Percentiles rank a stretch among this genome's conserved stretches.
Conservation (phyloP, 768 basidiomycete genomes). For the Mrakia blollopis region DNA sequence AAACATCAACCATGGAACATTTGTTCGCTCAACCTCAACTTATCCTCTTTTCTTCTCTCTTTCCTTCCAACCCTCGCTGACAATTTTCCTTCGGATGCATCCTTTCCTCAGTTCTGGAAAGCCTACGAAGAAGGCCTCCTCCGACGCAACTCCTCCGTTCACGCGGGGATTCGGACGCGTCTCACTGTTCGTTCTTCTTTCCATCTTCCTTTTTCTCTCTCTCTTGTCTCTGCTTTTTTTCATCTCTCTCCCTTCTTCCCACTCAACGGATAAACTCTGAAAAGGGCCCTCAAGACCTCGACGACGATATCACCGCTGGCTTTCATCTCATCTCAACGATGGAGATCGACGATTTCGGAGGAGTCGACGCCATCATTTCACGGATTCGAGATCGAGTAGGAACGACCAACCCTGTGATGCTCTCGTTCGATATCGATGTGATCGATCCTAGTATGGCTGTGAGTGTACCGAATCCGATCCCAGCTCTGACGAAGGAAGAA, state of each 20-base stretch:
- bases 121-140: conserved; percentile 74
- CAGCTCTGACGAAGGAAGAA: too few species aligned
- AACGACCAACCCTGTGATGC: conserved; percentile 59
- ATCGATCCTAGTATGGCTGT: conserved; percentile 40
- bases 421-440: conserved; percentile 47
- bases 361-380: conserved; percentile 62
- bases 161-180: conserved; percentile 80
- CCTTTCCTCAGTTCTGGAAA: conserved; percentile 53
- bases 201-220: conserved; percentile 34
- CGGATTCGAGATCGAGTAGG: conserved; percentile 70
- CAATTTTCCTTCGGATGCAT: neutral
- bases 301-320: conserved; percentile 65
- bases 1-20: conserved; percentile 71
- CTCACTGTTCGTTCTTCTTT: conserved; percentile 49
- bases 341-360: conserved; percentile 70
- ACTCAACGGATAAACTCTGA: too few species aligned
- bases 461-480: too few species aligned
- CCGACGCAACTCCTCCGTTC: conserved; percentile 61
- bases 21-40: conserved; percentile 40
- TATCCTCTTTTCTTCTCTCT: neutral
- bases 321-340: conserved; percentile 74
- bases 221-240: neutral
- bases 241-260: neutral
- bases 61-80: neutral
- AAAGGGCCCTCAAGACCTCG: conserved; percentile 62